Conservation (phyloP, 768 basidiomycete species). For the Lentinula detonsa region DNA sequence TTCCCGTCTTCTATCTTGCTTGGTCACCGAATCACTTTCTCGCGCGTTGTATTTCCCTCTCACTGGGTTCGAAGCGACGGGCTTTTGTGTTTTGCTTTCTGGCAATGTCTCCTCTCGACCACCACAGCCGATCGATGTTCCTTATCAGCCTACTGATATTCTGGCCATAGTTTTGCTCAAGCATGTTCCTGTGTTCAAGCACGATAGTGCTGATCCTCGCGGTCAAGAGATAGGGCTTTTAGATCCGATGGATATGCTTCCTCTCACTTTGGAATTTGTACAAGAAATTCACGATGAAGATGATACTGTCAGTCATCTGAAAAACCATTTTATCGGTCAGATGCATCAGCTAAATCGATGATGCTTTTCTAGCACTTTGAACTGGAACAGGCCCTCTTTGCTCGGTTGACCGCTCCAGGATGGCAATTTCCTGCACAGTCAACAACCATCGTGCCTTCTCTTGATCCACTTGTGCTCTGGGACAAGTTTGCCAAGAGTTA, state of each 20-base stretch:
- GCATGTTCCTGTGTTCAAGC: constrained; percentile 40
- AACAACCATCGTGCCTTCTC: constrained; percentile 18
- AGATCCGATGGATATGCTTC: constrained; percentile 51
- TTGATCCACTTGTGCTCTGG: constrained; percentile 38
- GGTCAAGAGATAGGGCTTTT: constrained; percentile 40
- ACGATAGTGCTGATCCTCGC: constrained; percentile 21
- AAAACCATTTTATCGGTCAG: not conserved
- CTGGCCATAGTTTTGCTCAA: constrained; percentile 43
- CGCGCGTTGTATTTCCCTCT: constrained; percentile 42
- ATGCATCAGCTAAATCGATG: too few relatives aligned
- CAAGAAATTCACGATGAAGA: not conserved
- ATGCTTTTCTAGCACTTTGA: constrained; percentile 19
- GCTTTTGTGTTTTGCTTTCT: constrained; percentile 35
- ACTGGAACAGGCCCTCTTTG: constrained; percentile 19
- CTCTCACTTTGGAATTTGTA: constrained; percentile 8
- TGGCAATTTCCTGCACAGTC: constrained; percentile 18
- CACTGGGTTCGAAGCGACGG: constrained; percentile 24
- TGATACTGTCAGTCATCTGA: not conserved
- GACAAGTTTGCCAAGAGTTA: constrained; percentile 30
- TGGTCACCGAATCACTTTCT: constrained; percentile 51
- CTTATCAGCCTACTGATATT: constrained; percentile 28
- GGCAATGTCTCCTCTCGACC: constrained; percentile 20
- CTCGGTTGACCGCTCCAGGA: constrained; percentile 19
- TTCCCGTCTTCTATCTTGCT: constrained; percentile 47
- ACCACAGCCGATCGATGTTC: constrained; percentile 9